These are phyloP conservation scores for Williopsis jadinii DNA, from an alignment of 1,139 yeast species.

Conservation along the genomic window DNA sequence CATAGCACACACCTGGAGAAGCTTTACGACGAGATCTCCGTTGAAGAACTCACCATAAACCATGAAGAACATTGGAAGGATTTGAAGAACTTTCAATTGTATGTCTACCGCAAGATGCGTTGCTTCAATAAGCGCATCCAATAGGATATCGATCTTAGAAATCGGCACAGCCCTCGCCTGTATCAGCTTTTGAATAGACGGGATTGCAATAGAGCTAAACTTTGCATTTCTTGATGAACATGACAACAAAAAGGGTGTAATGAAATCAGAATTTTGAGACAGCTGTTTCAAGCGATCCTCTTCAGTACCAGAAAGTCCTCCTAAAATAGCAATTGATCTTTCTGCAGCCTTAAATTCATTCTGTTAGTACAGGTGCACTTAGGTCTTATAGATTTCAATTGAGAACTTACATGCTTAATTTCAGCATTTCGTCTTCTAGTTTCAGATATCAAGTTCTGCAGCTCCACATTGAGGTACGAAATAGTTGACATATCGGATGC, in stretches of 20 bases:
- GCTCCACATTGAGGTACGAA: conserved; percentile 33
- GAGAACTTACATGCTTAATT: conserved; percentile 48
- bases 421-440: conserved; percentile 65
- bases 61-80: conserved; percentile 69
- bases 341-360: conserved; percentile 17
- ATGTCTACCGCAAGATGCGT: conserved; percentile 74
- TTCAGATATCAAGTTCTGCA: conserved; percentile 55
- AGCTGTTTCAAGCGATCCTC: conserved; percentile 23
- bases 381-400: conserved; percentile 26
- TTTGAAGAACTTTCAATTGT: conserved; percentile 81
- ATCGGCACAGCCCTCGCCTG: conserved; percentile 44
- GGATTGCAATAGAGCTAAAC: conserved; percentile 63
- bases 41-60: conserved; percentile 48
- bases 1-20: conserved; percentile 65
- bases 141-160: conserved; percentile 43
- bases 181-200: conserved; percentile 57
- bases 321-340: conserved; percentile 23
- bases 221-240: conserved; percentile 72
- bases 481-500: not conserved
- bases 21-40: conserved; percentile 49
- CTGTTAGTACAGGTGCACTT: too few species aligned
- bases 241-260: conserved; percentile 65
- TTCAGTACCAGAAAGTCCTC: conserved; percentile 19
- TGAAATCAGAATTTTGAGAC: conserved; percentile 42
- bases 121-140: conserved; percentile 67